phyloP scores from a whole-genome alignment of 805 yeast species.

The Ogataea neopini region DNA sequence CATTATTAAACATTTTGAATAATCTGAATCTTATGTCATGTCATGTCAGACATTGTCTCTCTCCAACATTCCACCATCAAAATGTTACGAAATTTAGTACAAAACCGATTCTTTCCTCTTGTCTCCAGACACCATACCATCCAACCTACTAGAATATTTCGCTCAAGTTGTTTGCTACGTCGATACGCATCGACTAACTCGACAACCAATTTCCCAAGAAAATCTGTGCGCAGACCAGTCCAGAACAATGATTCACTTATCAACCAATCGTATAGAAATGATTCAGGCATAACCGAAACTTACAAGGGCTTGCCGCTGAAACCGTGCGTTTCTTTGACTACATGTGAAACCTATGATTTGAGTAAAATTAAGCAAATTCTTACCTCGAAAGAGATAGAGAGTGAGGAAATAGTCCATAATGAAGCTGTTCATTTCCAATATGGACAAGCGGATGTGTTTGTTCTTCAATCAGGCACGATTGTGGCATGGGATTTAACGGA shows the following conservation, averaged over 20 bases:
- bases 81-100: not conserved
- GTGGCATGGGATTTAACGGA: conserved; percentile 85
- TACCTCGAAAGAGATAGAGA: conserved; percentile 37
- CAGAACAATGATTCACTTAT: conserved; percentile 21
- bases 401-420: conserved; percentile 39
- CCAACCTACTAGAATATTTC: too few relatives aligned
- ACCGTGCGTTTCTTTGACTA: conserved; percentile 68
- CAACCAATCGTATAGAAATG: conserved; percentile 17
- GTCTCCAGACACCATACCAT: not conserved
- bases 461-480: conserved; percentile 74
- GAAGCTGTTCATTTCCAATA: conserved; percentile 63
- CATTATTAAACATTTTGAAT: too few relatives aligned
- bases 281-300: conserved; percentile 7
- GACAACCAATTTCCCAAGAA: conserved; percentile 9
- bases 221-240: conserved; percentile 15
- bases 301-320: conserved; percentile 16
- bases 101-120: not conserved
- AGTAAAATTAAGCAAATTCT: conserved; percentile 43
- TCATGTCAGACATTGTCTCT: too few relatives aligned
- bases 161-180: not conserved
- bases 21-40: too few relatives aligned
- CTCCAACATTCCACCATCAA: too few relatives aligned
- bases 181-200: conserved; percentile 2
- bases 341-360: conserved; percentile 72
- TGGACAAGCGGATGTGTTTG: conserved; percentile 54